These are phyloP conservation scores for Pichia inconspicua DNA, from an alignment of 1,139 yeast genomes.

Conservation along the genomic window DNA sequence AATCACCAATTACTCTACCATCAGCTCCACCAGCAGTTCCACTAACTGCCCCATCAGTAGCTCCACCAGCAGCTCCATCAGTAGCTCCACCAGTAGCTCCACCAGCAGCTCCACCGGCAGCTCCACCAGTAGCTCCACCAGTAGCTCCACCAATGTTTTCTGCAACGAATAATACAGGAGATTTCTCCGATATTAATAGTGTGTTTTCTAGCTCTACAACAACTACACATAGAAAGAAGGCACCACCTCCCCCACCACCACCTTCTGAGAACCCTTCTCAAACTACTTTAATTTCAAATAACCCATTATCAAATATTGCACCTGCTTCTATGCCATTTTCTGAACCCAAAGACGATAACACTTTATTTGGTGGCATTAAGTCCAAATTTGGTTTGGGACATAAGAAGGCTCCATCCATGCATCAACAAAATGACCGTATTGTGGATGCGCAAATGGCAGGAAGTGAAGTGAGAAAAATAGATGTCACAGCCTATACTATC, in stretches of 20 bases:
- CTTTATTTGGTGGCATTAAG: constrained; percentile 16
- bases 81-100: constrained; percentile 1
- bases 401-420: constrained; percentile 18
- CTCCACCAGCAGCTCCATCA: constrained; percentile 4
- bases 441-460: constrained; percentile 45
- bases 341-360: constrained; percentile 13
- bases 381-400: constrained; percentile 23
- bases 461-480: constrained; percentile 43
- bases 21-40: constrained; percentile 10
- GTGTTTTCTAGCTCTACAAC: constrained; percentile 3
- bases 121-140: constrained; percentile 6
- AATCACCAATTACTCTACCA: constrained; percentile 2
- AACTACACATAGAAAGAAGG: neutral
- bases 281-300: neutral
- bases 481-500: constrained; percentile 53
- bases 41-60: constrained; percentile 9
- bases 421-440: constrained; percentile 24
- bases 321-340: neutral
- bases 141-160: constrained; percentile 2
- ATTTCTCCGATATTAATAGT: neutral
- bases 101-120: constrained; percentile 1
- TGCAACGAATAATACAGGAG: constrained; percentile 14
- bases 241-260: neutral
- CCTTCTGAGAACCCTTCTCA: neutral
- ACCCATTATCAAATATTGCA: neutral